Evolutionary conservation across 2,329 filamentous ascomycete genomes (phyloP).

Genomic region (Lachnellula suecica): DNA sequence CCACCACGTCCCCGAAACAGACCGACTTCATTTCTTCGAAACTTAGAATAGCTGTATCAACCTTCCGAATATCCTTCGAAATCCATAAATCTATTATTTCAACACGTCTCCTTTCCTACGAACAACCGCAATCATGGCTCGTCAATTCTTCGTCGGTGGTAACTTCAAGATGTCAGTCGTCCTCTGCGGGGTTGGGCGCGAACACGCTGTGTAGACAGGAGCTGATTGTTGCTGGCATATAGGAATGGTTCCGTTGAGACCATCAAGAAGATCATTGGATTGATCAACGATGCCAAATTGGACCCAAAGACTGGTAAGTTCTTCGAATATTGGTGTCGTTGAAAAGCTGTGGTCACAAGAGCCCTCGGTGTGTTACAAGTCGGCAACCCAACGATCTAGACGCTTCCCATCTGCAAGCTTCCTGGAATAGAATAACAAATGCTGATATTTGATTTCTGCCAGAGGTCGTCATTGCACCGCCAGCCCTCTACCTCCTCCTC

Average conservation of each 20-base stretch:
- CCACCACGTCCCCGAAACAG: no score
- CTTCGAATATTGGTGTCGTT: conserved; percentile 1
- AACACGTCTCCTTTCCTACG: no score
- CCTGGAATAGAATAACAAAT: no score
- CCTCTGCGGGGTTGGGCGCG: no score
- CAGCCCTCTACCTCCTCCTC: conserved; percentile 85
- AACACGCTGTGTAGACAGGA: no score
- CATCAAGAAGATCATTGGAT: conserved; percentile 86
- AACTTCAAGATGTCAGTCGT: conserved; percentile 99
- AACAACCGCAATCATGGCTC: not conserved
- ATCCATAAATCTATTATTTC: not conserved
- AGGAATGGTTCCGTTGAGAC: conserved; percentile 93
- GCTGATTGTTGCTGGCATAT: conserved; percentile 17
- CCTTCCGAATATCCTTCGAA: not conserved
- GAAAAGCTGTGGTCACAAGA: no score
- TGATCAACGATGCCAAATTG: conserved; percentile 83
- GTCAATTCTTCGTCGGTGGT: conserved; percentile 43
- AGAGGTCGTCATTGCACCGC: conserved; percentile 95
- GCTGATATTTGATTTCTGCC: not conserved
- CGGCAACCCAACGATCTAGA: no score
- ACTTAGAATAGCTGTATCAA: no score
- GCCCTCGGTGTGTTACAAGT: no score
- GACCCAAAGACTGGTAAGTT: conserved; percentile 72
- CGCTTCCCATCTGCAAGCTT: no score
- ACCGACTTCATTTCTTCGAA: no score